A percentile compares a stretch with the other conserved stretches of the same genome.
These are phyloP conservation scores for Zymoseptoria pseudotritici DNA, from an alignment of 2,329 filamentous ascomycete species.

Conservation along the genomic window DNA sequence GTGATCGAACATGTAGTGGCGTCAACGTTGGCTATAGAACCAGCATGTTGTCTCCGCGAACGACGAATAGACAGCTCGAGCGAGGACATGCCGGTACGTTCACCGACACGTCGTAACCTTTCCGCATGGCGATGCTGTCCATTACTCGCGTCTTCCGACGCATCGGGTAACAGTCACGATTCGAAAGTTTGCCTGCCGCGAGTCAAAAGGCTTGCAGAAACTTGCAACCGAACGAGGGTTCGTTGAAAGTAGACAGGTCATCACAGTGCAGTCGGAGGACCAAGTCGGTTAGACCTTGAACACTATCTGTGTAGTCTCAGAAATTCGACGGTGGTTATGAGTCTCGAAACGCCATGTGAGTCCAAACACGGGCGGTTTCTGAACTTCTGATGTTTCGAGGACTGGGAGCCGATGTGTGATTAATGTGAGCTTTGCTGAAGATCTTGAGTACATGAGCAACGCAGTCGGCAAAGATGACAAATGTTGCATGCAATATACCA, in stretches of 20 bases:
- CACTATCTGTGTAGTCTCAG: not conserved
- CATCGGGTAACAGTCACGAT: not conserved
- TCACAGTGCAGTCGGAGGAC: not conserved
- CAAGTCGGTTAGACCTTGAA: not conserved
- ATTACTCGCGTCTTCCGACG: not conserved
- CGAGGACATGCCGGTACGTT: not conserved
- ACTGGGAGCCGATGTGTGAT: not conserved
- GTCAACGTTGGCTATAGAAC: not conserved
- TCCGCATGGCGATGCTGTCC: not conserved
- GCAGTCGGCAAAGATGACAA: not conserved
- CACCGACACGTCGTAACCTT: not conserved
- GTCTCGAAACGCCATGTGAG: no score
- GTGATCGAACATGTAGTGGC: not conserved
- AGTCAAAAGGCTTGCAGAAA: not conserved
- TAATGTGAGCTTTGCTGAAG: not conserved
- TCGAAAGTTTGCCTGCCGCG: not conserved
- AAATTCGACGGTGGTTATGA: not conserved
- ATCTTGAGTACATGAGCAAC: not conserved
- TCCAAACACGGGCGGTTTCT: not conserved
- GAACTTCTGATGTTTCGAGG: not conserved
- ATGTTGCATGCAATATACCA: not conserved
- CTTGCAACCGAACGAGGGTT: not conserved
- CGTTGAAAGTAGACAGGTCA: not conserved
- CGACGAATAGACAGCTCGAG: not conserved
- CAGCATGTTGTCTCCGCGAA: not conserved